Evolutionary conservation across 2,329 filamentous ascomycete species (phyloP).

Genomic region (Colletotrichum acutatum): DNA sequence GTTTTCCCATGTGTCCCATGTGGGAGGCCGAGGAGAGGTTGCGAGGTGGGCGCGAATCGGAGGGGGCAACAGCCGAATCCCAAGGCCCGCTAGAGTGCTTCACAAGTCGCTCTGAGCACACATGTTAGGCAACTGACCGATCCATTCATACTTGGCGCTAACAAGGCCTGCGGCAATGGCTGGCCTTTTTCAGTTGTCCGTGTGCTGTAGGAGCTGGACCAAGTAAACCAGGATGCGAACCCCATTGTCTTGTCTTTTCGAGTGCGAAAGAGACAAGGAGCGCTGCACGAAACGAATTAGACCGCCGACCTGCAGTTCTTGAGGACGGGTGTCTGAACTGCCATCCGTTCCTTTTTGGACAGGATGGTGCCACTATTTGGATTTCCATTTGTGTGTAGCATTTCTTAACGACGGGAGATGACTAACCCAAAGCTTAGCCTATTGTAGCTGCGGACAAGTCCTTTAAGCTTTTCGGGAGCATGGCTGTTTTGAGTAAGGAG

Average conservation of each 20-base stretch:
- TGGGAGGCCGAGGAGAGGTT: neutral
- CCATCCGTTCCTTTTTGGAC: constrained; percentile 24
- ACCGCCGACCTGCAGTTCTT: neutral
- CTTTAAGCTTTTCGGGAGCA: constrained; percentile 16
- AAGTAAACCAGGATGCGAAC: neutral
- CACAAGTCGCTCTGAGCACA: neutral
- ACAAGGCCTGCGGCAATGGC: neutral
- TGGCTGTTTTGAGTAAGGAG: neutral
- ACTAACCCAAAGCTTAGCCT: neutral
- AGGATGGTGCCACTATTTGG: neutral
- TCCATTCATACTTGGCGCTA: neutral
- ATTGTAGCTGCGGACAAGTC: neutral
- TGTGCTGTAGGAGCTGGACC: neutral
- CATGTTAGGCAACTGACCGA: neutral
- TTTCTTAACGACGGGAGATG: neutral
- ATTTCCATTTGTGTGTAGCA: neutral
- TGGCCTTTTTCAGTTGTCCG: neutral
- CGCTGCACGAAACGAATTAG: neutral
- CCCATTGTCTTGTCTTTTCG: neutral
- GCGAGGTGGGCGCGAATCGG: neutral
- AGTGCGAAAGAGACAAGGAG: neutral
- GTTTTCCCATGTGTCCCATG: neutral
- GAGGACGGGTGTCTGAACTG: constrained; percentile 20
- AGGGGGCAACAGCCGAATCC: neutral
- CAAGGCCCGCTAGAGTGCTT: neutral